These are phyloP conservation scores for Brettanomyces nanus DNA, from an alignment of 805 yeast genomes.

Conservation along the genomic window DNA sequence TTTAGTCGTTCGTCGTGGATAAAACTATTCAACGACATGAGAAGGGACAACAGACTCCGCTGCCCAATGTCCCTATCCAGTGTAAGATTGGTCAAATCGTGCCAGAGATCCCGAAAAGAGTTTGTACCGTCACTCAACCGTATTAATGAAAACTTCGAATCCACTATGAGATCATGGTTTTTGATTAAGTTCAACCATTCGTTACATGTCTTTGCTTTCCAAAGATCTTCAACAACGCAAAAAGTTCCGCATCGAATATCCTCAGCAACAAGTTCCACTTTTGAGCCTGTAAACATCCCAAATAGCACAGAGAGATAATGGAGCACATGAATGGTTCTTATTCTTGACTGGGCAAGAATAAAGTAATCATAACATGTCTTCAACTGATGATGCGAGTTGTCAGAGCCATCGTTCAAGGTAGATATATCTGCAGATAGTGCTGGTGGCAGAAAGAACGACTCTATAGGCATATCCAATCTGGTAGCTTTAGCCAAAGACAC, in stretches of 20 bases:
- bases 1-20: conserved; percentile 44
- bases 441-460: conserved; percentile 37
- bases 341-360: conserved; percentile 46
- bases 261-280: conserved; percentile 29
- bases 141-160: conserved; percentile 47
- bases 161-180: conserved; percentile 32
- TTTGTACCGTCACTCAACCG: conserved; percentile 49
- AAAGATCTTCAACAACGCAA: conserved; percentile 50
- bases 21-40: conserved; percentile 61
- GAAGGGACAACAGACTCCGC: conserved; percentile 44
- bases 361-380: conserved; percentile 42
- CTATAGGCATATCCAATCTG: conserved; percentile 42
- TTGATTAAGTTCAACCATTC: conserved; percentile 44
- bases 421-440: conserved; percentile 18
- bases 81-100: conserved; percentile 35
- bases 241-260: conserved; percentile 60
- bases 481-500: conserved; percentile 47
- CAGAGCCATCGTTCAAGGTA: conserved; percentile 13
- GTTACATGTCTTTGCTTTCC: conserved; percentile 41
- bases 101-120: conserved; percentile 43
- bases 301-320: conserved; percentile 42
- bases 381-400: conserved; percentile 17
- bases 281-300: conserved; percentile 35
- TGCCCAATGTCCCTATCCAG: conserved; percentile 34
- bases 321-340: conserved; percentile 43